Evolutionary conservation across 768 basidiomycete species (phyloP).

Genomic region (Termitomyces sp.): DNA sequence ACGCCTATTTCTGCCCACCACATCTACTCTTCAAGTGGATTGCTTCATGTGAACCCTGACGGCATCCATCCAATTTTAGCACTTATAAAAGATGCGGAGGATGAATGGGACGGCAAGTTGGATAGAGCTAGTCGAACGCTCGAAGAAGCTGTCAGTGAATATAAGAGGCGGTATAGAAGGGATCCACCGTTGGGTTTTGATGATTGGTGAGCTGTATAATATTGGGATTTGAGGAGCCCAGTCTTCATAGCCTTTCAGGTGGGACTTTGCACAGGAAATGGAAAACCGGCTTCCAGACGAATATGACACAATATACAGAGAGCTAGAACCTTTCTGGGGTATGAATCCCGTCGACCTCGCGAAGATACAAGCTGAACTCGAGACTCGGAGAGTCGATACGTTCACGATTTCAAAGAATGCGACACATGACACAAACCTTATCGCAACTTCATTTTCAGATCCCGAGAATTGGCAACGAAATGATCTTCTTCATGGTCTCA

Average conservation of each 20-base stretch:
- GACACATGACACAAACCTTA: conserved; percentile 16
- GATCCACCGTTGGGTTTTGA: conserved; percentile 75
- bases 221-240: not conserved
- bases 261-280: conserved; percentile 58
- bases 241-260: conserved; percentile 25
- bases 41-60: conserved; percentile 22
- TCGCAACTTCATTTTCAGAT: conserved; percentile 17
- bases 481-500: conserved; percentile 16
- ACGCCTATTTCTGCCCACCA: conserved; percentile 14
- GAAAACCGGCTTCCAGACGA: conserved; percentile 81
- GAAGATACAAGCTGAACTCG: conserved; percentile 30
- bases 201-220: conserved; percentile 48
- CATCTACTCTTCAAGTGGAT: conserved; percentile 16
- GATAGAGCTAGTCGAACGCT: conserved; percentile 63
- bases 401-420: conserved; percentile 37
- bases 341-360: conserved; percentile 41
- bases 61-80: conserved; percentile 60
- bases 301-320: conserved; percentile 68
- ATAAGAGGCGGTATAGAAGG: conserved; percentile 57
- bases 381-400: conserved; percentile 32
- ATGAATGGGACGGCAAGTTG: conserved; percentile 48
- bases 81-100: conserved; percentile 62
- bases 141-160: conserved; percentile 61
- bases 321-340: conserved; percentile 82
- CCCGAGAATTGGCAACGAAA: conserved; percentile 18